Base-by-base conservation (phyloP, 805 yeast genomes). In the Starmerella riodocensis region DNA sequence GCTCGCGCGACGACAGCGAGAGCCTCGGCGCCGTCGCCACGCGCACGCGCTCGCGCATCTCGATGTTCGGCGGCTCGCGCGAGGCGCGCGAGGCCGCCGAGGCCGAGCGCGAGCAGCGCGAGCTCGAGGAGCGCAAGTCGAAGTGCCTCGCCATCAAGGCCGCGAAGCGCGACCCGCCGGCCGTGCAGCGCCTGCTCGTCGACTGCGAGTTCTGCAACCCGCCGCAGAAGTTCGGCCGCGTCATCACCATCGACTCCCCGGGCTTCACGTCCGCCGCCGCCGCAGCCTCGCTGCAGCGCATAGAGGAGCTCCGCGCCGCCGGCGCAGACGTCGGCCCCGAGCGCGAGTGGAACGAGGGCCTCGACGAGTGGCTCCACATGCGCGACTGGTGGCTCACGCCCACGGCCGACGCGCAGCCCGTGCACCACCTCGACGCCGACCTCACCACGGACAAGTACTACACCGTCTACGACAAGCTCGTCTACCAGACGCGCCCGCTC, bases 401-500 rank as follows among this genome's bases (percentile, higher is more conserved):
- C 17, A 40, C 50, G 18, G 46, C 40, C n/a, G 32, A 41, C 22
- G 43, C 48, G 22, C 42, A 47, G 23, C 51, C 53, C 6, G 38
- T 32, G 28, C 51, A 50, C 36, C 36, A 40, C 39, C 40, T 52
- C 29, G 50, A 57, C 23, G 42, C 43, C 5, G 54, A 50, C 17
- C 49, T 61, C 8, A 54, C 60, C 6, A 48, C 53, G 25, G 54
- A 53, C 32, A 47, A 52, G 41, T 62, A 54, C 41, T 60, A 62
- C 25, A 56, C 53, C 17, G 69, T 88, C 8, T 88, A 84, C 58
- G 69, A 69, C 40, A 70, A 70, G 47, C 62, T 88, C 50, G 78
- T 86, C 21, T 71, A 77, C 32, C 77, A 78, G 52, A 76, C 77
- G 27, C 74, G 75, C 50, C 67, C 72, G 6, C 66, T 88, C 51